Conservation (phyloP, 73 alveolate species). For the Paramecium pentaurelia region DNA sequence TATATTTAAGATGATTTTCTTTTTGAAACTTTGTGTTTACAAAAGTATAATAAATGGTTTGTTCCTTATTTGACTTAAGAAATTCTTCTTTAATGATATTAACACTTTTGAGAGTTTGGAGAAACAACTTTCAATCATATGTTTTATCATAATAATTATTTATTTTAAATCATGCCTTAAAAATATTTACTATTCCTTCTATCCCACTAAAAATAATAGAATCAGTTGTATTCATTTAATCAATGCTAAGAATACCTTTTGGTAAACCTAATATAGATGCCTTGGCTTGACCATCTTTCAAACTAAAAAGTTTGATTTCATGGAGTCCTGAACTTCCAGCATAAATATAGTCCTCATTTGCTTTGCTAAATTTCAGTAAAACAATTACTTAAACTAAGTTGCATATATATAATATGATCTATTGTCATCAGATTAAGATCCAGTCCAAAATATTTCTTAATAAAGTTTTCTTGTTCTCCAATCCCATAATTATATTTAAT, state of each 20-base stretch:
- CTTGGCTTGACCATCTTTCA: conserved; percentile 4
- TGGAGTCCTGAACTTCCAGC: conserved; percentile 66
- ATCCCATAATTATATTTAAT: conserved; percentile 73
- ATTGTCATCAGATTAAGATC: not conserved
- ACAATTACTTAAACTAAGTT: conserved; percentile 50
- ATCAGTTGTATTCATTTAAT: conserved; percentile 60
- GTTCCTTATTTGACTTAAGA: not conserved
- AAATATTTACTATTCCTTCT: conserved; percentile 64
- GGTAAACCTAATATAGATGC: conserved; percentile 6
- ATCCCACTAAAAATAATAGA: conserved; percentile 82
- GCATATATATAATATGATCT: conserved; percentile 41
- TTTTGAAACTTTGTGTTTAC: not conserved
- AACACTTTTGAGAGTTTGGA: not conserved
- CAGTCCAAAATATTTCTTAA: conserved; percentile 69
- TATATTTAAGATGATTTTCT: not conserved
- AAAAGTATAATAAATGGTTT: not conserved
- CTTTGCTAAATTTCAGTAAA: conserved; percentile 1
- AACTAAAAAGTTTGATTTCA: conserved; percentile 47
- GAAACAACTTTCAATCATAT: not conserved
- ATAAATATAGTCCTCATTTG: conserved; percentile 39
- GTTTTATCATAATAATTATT: not conserved
- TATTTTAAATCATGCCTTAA: not conserved
- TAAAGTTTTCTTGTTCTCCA: conserved; percentile 65
- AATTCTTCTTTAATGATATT: not conserved
- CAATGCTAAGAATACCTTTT: conserved; percentile 68